A percentile compares a stretch with the other conserved stretches of the same genome.
Conservation (phyloP, 495 filamentous ascomycete genomes). For the Bacidia rubella region DNA sequence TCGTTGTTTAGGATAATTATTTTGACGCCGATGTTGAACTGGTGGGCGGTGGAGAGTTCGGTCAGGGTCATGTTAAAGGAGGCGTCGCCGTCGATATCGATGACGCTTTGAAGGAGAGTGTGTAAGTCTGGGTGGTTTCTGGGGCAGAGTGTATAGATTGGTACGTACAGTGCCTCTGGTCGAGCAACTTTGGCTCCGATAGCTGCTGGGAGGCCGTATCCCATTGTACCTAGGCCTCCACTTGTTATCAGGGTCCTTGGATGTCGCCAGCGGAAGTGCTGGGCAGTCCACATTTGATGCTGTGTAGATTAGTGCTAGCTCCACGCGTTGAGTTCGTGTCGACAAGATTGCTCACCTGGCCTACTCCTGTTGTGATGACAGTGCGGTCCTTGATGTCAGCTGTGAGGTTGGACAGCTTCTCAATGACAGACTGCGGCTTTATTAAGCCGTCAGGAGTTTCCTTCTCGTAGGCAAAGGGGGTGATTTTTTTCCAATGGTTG, state of each 20-base stretch:
- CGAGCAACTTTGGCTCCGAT: slow-evolving; percentile 90
- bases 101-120: no score
- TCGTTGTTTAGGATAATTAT: slow-evolving; percentile 90
- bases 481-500: slow-evolving; percentile 72
- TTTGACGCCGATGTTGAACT: slow-evolving; percentile 90
- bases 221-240: slow-evolving; percentile 86
- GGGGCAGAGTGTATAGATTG: no score
- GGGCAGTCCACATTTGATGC: slow-evolving; percentile 92
- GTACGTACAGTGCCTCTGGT: slow-evolving; percentile 63
- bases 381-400: slow-evolving; percentile 61
- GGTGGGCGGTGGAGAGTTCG: slow-evolving; percentile 75
- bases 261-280: slow-evolving; percentile 83
- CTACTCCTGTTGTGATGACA: slow-evolving; percentile 81
- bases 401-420: slow-evolving; percentile 64
- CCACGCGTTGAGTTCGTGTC: no score
- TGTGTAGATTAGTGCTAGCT: slow-evolving; percentile 28
- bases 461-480: slow-evolving; percentile 49
- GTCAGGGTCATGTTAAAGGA: slow-evolving; percentile 96
- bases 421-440: slow-evolving; percentile 79
- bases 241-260: slow-evolving; percentile 77
- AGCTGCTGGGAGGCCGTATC: slow-evolving; percentile 79
- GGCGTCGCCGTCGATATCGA: slow-evolving; percentile 91
- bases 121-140: no score
- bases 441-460: slow-evolving; percentile 57
- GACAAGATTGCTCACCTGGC: no score